phyloP scores from a whole-genome alignment of 495 filamentous ascomycete species.

The Chaetomidium leptoderma region DNA sequence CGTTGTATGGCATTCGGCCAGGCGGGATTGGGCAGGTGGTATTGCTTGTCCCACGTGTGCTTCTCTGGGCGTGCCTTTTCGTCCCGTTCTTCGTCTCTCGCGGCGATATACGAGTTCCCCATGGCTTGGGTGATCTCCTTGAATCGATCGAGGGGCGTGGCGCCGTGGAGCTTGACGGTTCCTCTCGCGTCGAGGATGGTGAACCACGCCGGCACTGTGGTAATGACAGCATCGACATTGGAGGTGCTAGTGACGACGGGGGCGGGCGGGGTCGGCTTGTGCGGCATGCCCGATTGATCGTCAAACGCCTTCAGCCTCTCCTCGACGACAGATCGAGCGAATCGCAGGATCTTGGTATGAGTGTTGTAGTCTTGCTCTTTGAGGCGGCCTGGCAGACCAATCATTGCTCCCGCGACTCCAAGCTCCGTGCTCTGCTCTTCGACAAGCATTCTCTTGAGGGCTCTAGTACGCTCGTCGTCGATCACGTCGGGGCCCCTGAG shows the following conservation, averaged over 20 bases:
- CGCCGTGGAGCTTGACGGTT: constrained; percentile 13
- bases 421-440: not conserved
- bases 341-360: not conserved
- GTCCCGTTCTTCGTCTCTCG: constrained; percentile 4
- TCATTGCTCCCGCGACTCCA: not conserved
- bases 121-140: constrained; percentile 14
- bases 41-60: constrained; percentile 28
- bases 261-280: not conserved
- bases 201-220: constrained; percentile 36
- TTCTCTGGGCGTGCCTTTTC: not conserved
- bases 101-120: not conserved
- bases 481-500: not conserved
- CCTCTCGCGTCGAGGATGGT: constrained; percentile 16
- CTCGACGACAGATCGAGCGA: not conserved
- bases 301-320: not conserved
- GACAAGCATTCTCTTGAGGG: not conserved
- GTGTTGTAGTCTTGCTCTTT: not conserved
- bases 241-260: not conserved
- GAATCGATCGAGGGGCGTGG: constrained; percentile 14
- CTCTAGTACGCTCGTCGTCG: not conserved
- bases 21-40: constrained; percentile 30
- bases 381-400: not conserved
- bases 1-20: constrained; percentile 32
- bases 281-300: not conserved
- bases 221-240: constrained; percentile 1